Evolutionary conservation across 2,329 filamentous ascomycete species (phyloP), one percentile per base, ranked within the genome.

Genomic region (Rhynchosporium graminicola): DNA sequence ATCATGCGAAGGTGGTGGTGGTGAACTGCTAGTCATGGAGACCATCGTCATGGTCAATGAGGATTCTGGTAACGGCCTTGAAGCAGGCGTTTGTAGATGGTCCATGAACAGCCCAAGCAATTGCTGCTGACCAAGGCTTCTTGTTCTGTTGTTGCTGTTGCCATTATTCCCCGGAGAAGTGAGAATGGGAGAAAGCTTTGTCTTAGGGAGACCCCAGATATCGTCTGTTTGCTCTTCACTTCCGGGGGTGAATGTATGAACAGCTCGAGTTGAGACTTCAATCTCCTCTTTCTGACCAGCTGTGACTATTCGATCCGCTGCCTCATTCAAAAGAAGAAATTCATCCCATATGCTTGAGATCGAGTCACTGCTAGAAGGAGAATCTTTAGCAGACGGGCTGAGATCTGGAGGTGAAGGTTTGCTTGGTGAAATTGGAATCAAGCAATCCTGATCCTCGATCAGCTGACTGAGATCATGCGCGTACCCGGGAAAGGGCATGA

Each of bases 371-470:
- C 31, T 59, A 20, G 46, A 20, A 15, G 13, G 8, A 59, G 9
- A n/a, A 8, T 59, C 46, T 26, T 20, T 36, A 10, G 45, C 29
- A 48, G 38, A 45, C 43, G 57, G 36, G 6, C 26, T 26, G 43
- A 38, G 31, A 48, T 58, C 20, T 42, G 51, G 38, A 54, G 33
- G 8, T 42, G 51, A 42, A 54, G n/a, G 46, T 33, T 59, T 52
- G 57, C 57, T 45, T 46, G 63, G 56, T 48, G 62, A 55, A 28
- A 63, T 13, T 33, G 59, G 57, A 57, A 69, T 57, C 67, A 71
- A 69, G 66, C 64, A 62, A 29, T 65, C 63, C 31, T 59, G 62
- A n/a, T 65, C 63, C 31, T 59, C 63, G 33, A 66, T 20, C 48
- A 69, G 54, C 58, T 60, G 63, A 31, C 61, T 61, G 40, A 68